Conservation (phyloP, 176 grass and related monocot species). For the Triticum timopheevii region DNA sequence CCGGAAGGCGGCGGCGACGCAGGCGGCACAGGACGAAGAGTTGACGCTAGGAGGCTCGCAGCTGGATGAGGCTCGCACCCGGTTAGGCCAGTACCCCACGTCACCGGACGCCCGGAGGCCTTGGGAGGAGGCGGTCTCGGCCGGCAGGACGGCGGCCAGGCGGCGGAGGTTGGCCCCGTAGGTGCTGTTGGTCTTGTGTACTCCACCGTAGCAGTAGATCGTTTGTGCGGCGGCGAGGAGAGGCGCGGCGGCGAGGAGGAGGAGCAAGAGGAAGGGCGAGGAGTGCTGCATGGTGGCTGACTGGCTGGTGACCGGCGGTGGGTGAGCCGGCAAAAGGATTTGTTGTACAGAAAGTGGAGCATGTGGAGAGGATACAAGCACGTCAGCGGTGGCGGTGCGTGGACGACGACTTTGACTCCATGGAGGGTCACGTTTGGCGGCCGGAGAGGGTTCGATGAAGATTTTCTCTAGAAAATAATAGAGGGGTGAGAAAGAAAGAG, state of each 20-base stretch:
- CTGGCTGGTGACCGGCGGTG: not conserved
- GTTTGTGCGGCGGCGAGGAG: not conserved
- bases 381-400: not conserved
- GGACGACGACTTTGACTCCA: slow-evolving; percentile 4
- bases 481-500: not conserved
- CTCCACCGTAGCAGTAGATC: not conserved
- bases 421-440: not conserved
- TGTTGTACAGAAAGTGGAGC: not conserved
- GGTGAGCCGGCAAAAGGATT: not conserved
- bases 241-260: not conserved
- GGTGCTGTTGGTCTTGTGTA: slow-evolving; percentile 18
- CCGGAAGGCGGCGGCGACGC: slow-evolving; percentile 23
- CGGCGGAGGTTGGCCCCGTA: slow-evolving; percentile 35
- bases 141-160: not conserved
- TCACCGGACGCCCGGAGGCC: not conserved
- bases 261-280: not conserved
- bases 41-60: not conserved
- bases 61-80: not conserved
- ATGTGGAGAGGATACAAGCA: not conserved
- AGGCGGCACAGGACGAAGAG: slow-evolving; percentile 3
- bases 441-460: not conserved
- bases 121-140: not conserved
- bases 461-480: not conserved
- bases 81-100: slow-evolving; percentile 28
- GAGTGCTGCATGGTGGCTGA: not conserved